These are phyloP conservation scores for Malus sieversii DNA, from an alignment of 306 rosid genomes.

Conservation along the genomic window DNA sequence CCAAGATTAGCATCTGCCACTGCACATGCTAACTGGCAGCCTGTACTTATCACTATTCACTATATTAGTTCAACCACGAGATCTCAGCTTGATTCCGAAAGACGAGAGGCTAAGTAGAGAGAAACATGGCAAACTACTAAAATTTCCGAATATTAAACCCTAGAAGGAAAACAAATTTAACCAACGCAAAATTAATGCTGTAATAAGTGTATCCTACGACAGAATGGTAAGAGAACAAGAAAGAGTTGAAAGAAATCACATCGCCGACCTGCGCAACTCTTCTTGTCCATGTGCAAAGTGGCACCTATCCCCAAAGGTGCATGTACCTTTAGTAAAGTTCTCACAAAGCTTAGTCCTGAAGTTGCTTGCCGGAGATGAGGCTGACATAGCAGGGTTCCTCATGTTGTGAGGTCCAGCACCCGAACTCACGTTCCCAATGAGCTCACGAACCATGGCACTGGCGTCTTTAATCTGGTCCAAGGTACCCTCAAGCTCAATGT, in stretches of 20 bases:
- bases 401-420: conserved; percentile 41
- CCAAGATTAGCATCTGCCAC: background rate
- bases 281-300: conserved; percentile 79
- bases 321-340: conserved; percentile 56
- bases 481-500: conserved; percentile 84
- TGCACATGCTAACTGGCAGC: background rate
- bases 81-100: background rate
- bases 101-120: background rate
- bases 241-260: conserved; percentile 10
- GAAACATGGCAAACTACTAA: background rate
- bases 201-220: conserved; percentile 1
- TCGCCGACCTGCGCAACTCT: conserved; percentile 56
- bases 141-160: conserved; percentile 3
- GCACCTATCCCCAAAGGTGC: conserved; percentile 86
- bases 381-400: conserved; percentile 22
- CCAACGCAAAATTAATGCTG: conserved; percentile 5
- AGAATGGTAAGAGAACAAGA: background rate
- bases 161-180: background rate
- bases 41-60: background rate
- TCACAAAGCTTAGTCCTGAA: conserved; percentile 81
- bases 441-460: conserved; percentile 79
- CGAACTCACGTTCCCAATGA: conserved; percentile 52
- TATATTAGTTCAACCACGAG: background rate
- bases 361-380: conserved; percentile 30
- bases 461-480: conserved; percentile 74